Conservation (phyloP, 352 stramenopile species). For the Elongisporangium undulatum region DNA sequence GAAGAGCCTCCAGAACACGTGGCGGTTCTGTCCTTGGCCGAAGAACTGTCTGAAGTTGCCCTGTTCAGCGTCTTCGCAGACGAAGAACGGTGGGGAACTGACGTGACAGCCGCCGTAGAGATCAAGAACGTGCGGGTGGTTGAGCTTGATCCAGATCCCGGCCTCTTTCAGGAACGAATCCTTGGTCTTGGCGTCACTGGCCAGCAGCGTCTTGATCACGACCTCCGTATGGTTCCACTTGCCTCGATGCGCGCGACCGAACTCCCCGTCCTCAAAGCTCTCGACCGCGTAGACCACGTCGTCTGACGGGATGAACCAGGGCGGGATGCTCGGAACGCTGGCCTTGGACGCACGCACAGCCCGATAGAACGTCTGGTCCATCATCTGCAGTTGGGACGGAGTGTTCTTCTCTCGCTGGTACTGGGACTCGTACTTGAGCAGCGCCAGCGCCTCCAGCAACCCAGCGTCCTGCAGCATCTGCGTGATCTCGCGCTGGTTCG, state of each 20-base stretch:
- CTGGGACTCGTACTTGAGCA: slow-evolving; percentile 21
- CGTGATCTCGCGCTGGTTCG: slow-evolving; percentile 5
- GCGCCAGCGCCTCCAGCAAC: slow-evolving; percentile 16
- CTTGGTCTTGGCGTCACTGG: slow-evolving; percentile 7
- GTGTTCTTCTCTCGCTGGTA: slow-evolving; percentile 7
- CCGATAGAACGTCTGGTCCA: slow-evolving; percentile 10
- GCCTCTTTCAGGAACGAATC: slow-evolving; percentile 20
- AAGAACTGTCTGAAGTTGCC: slow-evolving; percentile 22
- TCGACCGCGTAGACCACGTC: too few relatives aligned
- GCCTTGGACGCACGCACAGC: slow-evolving; percentile 12
- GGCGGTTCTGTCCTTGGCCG: not conserved
- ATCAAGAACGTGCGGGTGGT: slow-evolving; percentile 26
- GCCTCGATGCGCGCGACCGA: too few relatives aligned
- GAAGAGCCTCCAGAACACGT: slow-evolving; percentile 16
- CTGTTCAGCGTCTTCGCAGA: slow-evolving; percentile 18
- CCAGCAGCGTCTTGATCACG: slow-evolving; percentile 25
- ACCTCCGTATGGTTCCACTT: too few relatives aligned
- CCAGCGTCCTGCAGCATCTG: slow-evolving; percentile 6
- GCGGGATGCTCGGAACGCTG: slow-evolving; percentile 9
- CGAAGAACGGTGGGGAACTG: slow-evolving; percentile 16
- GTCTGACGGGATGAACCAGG: slow-evolving; percentile 17
- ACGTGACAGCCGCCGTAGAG: slow-evolving; percentile 36
- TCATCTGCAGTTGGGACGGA: slow-evolving; percentile 5
- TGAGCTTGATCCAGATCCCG: slow-evolving; percentile 20
- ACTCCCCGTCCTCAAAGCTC: too few relatives aligned